These are phyloP conservation scores for Penicillium aurantiogriseum DNA, from an alignment of 2,329 filamentous ascomycete species.

Conservation along the genomic window DNA sequence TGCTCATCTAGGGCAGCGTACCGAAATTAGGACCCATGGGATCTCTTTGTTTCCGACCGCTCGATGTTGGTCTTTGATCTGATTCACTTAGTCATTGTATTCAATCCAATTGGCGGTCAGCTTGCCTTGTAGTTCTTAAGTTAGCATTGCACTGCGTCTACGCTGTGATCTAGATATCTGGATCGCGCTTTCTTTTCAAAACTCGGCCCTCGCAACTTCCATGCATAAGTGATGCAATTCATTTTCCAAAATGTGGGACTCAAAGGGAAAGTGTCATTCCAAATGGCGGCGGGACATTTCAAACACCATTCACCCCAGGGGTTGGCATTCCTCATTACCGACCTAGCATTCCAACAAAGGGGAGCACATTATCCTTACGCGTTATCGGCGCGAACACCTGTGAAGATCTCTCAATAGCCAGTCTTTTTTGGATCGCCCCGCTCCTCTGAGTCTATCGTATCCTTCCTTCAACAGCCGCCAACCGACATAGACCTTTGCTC, in stretches of 20 bases:
- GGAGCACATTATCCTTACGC: slow-evolving; percentile 23
- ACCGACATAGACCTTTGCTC: slow-evolving; percentile 5
- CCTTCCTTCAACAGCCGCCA: slow-evolving; percentile 1
- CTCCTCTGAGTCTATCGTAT: slow-evolving; percentile 8
- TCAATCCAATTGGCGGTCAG: neutral
- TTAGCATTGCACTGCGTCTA: neutral
- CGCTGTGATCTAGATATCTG: neutral
- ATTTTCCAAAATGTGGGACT: neutral
- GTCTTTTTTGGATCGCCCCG: slow-evolving; percentile 9
- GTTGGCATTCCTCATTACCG: slow-evolving; percentile 23
- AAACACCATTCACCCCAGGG: slow-evolving; percentile 19
- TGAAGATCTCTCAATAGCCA: neutral
- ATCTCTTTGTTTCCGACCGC: neutral
- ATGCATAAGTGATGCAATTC: neutral
- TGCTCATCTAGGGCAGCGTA: neutral
- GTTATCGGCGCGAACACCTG: slow-evolving; percentile 8
- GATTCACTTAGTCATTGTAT: neutral
- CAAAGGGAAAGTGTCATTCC: slow-evolving; percentile 16
- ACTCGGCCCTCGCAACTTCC: slow-evolving; percentile 1
- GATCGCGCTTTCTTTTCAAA: slow-evolving; percentile 8
- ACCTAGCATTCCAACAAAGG: slow-evolving; percentile 20
- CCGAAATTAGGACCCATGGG: neutral
- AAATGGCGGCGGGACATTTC: slow-evolving; percentile 17
- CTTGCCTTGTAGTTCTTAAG: neutral
- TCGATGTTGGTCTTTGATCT: neutral